Evolutionary conservation across 306 rosid genomes (phyloP), one percentile per base, ranked within the genome.

Genomic region (Benincasa hispida): DNA sequence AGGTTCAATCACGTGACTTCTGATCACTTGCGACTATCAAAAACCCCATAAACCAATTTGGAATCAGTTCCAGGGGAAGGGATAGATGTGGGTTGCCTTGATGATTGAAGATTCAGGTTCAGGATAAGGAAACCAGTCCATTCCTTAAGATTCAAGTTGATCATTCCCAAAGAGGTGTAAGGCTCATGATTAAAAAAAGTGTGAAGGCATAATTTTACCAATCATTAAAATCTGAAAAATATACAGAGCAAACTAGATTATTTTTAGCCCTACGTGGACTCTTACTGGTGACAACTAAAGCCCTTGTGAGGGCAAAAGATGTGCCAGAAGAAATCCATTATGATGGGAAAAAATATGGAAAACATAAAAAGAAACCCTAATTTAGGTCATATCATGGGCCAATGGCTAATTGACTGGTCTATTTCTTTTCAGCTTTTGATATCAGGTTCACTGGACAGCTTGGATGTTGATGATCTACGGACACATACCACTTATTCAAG

Each of bases 371-470:
- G 19, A 15, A 22, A 6, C 37, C 19, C 35, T 25, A 25, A 59
- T 59, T 59, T 59, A 27, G 19, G 35, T 0, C 65, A 59, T 8
- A 13, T 59, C 65, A 25, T 59, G 27, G 65, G n/a, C 8, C 65
- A 59, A 25, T 28, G 35, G 65, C 65, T 59, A 59, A 25, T 67
- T 68, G 55, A 22, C 35, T 39, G 74, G 53, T 67, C 74, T 70
- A 72, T 59, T 74, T 76, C 78, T 82, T 84, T 68, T 74, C 90
- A 94, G 98, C 97, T 94, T 83, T 85, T 94, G 83, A 94, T 94
- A 83, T 90, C 98, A 80, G 98, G 98, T 78, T 94, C 98, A 81
- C 95, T 91, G 58, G 96, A 92, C 77, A 89, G 97, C 92, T 87
- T 94, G 88, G 98, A 94, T 87, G 87, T 94, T 80, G 97, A 91